Evolutionary conservation across 1,284 basidiomycete species (phyloP), one percentile per base, ranked within the genome.

Genomic region (Pascua guehoae): DNA sequence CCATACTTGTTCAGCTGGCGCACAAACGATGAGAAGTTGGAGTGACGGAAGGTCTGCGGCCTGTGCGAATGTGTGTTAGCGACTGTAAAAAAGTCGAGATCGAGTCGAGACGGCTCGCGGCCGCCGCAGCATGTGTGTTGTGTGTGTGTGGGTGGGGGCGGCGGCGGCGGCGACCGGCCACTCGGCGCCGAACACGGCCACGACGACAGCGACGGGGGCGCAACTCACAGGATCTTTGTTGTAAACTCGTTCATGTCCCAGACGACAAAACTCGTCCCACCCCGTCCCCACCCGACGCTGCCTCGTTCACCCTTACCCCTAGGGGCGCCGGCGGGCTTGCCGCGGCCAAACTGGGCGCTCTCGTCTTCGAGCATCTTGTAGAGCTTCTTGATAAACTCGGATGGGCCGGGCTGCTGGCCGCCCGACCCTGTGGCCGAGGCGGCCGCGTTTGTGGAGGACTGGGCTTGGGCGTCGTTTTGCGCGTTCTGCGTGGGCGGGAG

Each of bases 201-300:
- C 15, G 51, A n/a, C 24, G n/a, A 18, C 50, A 9, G 43, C 40
- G 51, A n/a, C 15, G 12, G 14, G 41, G 9, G 43, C 40, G 16
- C 15, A 49, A 70, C 72, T 71, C 51, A 75, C 49, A 97, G 83
- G 67, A 97, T 90, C 49, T 87, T 86, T 73, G 92, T 95, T 46
- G 92, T 95, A 78, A 98, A 97, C 67, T 92, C 89, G 79, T 93
- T 95, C 89, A 96, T 95, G 80, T 97, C 91, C 86, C 93, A 95
- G 66, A 98, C 92, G 71, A 97, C 87, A 72, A 97, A 97, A 69
- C 87, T 91, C 67, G 93, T 88, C 47, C 92, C 91, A 47, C 84
- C 81, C 0, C 87, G 85, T 1, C 88, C 87, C 94, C 94, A 97
- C 0, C 85, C 88, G 8, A 98, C 74, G 36, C 68, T 65, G 9